These are phyloP conservation scores for Penicillium corylophilum DNA, from an alignment of 2,329 filamentous ascomycete species.

Conservation along the genomic window DNA sequence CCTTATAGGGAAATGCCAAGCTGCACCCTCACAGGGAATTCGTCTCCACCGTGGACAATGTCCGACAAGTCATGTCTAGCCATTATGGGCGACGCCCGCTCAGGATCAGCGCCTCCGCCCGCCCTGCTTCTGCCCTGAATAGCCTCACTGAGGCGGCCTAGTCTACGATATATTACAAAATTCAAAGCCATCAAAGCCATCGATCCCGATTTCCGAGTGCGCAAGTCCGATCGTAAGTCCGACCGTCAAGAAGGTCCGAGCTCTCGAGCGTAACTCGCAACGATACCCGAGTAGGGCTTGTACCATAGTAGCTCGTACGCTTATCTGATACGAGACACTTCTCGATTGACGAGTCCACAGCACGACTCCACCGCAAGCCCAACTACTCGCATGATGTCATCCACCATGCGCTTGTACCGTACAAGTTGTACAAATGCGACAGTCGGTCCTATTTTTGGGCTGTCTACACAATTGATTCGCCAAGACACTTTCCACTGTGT, in stretches of 20 bases:
- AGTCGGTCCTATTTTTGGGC: not conserved
- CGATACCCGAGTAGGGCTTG: not conserved
- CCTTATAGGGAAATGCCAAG: conserved; percentile 14
- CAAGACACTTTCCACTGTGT: not conserved
- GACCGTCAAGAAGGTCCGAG: too few relatives aligned
- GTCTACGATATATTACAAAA: too few relatives aligned
- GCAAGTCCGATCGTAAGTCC: not conserved
- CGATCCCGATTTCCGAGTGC: not conserved
- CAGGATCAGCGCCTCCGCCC: conserved; percentile 3
- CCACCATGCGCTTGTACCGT: not conserved
- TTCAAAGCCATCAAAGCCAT: too few relatives aligned
- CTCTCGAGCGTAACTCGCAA: not conserved
- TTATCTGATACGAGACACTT: not conserved
- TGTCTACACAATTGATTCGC: not conserved
- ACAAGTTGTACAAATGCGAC: not conserved
- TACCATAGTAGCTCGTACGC: not conserved
- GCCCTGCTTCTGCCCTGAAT: not conserved
- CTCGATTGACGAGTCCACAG: not conserved
- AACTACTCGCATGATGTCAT: not conserved
- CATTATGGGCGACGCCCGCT: not conserved
- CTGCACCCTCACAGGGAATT: conserved; percentile 1
- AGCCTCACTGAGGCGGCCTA: not conserved
- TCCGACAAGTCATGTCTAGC: not conserved
- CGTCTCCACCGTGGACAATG: conserved; percentile 13
- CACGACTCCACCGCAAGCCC: not conserved